Evolutionary conservation across 129 eudicot genomes (phyloP).

Genomic region (Helianthus annuus): DNA sequence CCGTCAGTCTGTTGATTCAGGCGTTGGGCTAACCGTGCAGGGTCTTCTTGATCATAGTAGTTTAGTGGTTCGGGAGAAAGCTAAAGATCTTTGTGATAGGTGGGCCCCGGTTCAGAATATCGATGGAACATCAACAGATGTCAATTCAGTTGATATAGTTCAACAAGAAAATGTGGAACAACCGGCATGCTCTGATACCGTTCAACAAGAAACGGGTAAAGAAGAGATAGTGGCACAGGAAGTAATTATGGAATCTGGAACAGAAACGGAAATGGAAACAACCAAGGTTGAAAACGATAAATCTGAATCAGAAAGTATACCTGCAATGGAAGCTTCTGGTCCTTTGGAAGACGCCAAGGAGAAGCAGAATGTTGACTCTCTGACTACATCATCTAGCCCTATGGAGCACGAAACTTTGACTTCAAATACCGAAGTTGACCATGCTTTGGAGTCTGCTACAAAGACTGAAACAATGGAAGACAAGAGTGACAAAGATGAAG

Average conservation of each 20-base stretch:
- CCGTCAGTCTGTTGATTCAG: constrained; percentile 17
- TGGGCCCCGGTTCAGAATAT: constrained; percentile 39
- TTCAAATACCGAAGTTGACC: constrained; percentile 29
- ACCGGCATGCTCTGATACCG: background rate
- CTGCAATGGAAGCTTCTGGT: constrained; percentile 11
- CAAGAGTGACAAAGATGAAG: constrained; percentile 33
- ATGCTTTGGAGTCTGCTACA: constrained; percentile 8
- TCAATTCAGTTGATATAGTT: constrained; percentile 16
- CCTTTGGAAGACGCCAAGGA: constrained; percentile 34
- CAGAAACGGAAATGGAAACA: background rate
- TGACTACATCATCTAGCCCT: constrained; percentile 20
- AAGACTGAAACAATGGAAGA: constrained; percentile 28
- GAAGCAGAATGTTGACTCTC: constrained; percentile 40
- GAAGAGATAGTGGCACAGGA: constrained; percentile 27
- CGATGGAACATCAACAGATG: constrained; percentile 28
- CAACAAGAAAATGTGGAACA: constrained; percentile 29
- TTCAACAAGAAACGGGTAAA: constrained; percentile 24
- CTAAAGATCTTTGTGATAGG: constrained; percentile 48
- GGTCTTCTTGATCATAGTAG: constrained; percentile 45
- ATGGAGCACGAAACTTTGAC: constrained; percentile 19
- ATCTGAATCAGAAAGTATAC: constrained; percentile 24
- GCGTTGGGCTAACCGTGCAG: constrained; percentile 47
- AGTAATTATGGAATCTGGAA: constrained; percentile 14
- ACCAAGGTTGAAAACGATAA: constrained; percentile 24
- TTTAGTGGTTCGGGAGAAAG: constrained; percentile 44